phyloP scores from a whole-genome alignment of 83 land plant species.

The Thuja plicata region DNA sequence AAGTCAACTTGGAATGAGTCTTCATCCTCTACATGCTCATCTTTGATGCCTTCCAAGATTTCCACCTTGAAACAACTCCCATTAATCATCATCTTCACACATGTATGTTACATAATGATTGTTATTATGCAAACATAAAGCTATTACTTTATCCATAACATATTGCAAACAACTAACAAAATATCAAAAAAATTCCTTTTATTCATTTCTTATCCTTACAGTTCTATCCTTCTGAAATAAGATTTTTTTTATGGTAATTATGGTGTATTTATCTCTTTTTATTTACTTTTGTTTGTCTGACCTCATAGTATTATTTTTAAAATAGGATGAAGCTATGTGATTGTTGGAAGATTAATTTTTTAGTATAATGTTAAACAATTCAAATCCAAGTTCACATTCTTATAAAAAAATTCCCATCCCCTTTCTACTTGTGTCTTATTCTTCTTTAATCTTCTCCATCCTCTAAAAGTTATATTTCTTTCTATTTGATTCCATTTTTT shows the following conservation, averaged over 20 bases:
- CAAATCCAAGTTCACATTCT: not conserved
- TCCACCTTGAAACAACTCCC: too few species aligned
- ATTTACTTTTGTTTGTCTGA: not conserved
- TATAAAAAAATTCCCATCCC: not conserved
- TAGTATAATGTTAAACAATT: not conserved
- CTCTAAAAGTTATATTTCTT: not conserved
- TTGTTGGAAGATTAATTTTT: not conserved
- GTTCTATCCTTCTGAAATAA: not conserved
- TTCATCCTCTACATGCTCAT: too few species aligned
- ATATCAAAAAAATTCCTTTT: too few species aligned
- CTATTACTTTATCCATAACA: not conserved
- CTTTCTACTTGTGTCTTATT: slow-evolving; percentile 13
- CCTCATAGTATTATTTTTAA: not conserved
- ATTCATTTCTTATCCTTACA: not conserved
- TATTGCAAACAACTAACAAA: not conserved
- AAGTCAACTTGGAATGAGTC: too few species aligned
- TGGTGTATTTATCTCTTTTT: not conserved
- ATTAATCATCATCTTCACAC: too few species aligned
- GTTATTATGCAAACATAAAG: not conserved
- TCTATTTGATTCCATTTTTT: not conserved
- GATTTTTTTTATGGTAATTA: not conserved
- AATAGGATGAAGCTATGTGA: not conserved
- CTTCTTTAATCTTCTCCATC: not conserved
- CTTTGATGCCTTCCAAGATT: too few species aligned
- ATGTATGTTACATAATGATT: not conserved